Percentiles rank a stretch among this genome's conserved stretches.
These are phyloP conservation scores for Oxalis stricta DNA, from an alignment of 441 rosid genomes.

Conservation along the genomic window DNA sequence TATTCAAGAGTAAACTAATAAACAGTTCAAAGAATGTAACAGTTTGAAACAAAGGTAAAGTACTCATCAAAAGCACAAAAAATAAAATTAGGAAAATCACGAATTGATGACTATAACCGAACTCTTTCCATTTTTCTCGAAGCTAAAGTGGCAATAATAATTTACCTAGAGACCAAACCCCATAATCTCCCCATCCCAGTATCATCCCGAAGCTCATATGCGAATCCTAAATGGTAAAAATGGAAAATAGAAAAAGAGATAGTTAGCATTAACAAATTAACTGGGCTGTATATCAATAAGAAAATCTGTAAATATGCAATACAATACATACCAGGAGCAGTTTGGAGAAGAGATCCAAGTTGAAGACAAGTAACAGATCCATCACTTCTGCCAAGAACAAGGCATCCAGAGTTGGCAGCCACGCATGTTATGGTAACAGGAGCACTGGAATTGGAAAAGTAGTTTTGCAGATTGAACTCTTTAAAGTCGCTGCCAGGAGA, in stretches of 20 bases:
- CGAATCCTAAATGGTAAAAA: conserved; percentile 34
- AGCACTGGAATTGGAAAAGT: conserved; percentile 10
- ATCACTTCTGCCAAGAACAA: conserved; percentile 56
- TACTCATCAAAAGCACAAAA: too few relatives aligned
- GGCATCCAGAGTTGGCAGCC: conserved; percentile 43
- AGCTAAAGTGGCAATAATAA: too few relatives aligned
- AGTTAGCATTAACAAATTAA: conserved; percentile 2
- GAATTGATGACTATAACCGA: too few relatives aligned
- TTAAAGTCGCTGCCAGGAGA: conserved; percentile 34
- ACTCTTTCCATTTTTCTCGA: too few relatives aligned
- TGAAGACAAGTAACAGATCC: conserved; percentile 61
- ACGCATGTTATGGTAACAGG: conserved; percentile 29
- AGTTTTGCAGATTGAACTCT: conserved; percentile 33
- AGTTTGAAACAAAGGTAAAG: background rate
- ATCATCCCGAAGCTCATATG: conserved; percentile 68
- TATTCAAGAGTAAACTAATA: too few relatives aligned
- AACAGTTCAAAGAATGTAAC: background rate
- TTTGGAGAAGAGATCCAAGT: conserved; percentile 32
- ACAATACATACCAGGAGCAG: conserved; percentile 42
- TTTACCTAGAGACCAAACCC: conserved; percentile 81
- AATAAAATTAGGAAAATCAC: too few relatives aligned
- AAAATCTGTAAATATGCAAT: background rate
- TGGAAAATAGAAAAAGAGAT: background rate
- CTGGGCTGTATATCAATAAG: too few relatives aligned
- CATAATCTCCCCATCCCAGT: conserved; percentile 64